Evolutionary conservation across 768 basidiomycete genomes (phyloP), one percentile per base, ranked within the genome.

Genomic region (Mycena alexandri): DNA sequence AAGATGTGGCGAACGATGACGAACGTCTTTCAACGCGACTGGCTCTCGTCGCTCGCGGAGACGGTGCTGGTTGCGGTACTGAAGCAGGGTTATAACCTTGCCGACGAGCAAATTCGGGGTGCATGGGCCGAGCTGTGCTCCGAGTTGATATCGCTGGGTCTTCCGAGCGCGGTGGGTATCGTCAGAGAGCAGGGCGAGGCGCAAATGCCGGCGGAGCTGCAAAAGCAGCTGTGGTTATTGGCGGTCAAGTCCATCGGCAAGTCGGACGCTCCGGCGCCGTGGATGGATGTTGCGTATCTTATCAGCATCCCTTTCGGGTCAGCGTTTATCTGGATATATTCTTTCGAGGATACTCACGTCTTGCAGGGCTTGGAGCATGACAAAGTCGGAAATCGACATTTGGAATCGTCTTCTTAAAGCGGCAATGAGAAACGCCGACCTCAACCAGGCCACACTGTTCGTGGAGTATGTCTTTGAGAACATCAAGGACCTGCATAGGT

Each of bases 1-100:
- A 82, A 81, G 55, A 75, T 91, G 34, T 91, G 89, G 90, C 76
- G 70, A 19, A 79, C 82, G 14, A 80, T 86, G 75, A 84, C 80
- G 76, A 83, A 84, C 42, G 83, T 86, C 7, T 88, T 88, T 54
- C 71, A 78, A 21, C 44, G 72, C 1, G 36, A 77, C 10, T 82
- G 77, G 78, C 81, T 90, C 19, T 72, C 81, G 1, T 75, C 77
- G 7, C 75, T 80, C 0, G 86, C 89, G 13, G 83, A 85, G 61
- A 72, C 74, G 0, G 80, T 91, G 24, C 77, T 91, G 5, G 77
- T 75, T 0, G 79, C 80, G 0, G 70, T 89, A 17, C 70, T 90
- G n/a, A 80, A 81, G 59, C 79, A 78, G 38, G 72, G 78, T 0
- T 88, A 86, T 63, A 72, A 76, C 13, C 65, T 88, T 17, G 71